Percentiles rank a stretch among this genome's conserved stretches.
These are phyloP conservation scores for Suillus sp. DNA, from an alignment of 768 basidiomycete genomes.

Conservation along the genomic window DNA sequence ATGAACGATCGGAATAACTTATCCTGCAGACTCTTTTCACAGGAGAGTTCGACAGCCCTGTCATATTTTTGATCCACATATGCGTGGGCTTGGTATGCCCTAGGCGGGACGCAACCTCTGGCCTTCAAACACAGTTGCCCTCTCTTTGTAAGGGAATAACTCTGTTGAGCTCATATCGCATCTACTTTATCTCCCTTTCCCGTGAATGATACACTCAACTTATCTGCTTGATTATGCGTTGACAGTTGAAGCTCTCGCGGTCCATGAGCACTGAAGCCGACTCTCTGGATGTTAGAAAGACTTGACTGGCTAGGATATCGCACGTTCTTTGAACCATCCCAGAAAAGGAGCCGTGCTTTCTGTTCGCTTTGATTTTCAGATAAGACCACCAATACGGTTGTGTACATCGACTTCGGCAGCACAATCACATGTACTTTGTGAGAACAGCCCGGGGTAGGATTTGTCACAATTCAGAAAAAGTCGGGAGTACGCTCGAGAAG, in stretches of 20 bases:
- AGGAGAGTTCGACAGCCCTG: background rate
- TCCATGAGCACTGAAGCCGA: background rate
- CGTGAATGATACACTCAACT: background rate
- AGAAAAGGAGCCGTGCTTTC: background rate
- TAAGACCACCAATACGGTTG: background rate
- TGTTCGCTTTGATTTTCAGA: background rate
- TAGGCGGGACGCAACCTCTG: background rate
- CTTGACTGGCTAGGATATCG: background rate
- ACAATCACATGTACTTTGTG: background rate
- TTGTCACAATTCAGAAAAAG: background rate
- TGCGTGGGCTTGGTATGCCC: background rate
- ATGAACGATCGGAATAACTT: slow-evolving; percentile 11
- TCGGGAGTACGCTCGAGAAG: background rate
- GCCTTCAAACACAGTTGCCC: background rate
- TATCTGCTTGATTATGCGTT: too few relatives aligned
- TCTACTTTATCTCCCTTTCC: background rate
- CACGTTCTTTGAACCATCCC: background rate
- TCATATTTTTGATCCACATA: background rate
- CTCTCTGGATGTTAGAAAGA: background rate
- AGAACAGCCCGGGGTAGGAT: background rate
- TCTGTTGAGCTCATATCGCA: background rate
- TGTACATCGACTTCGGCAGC: background rate
- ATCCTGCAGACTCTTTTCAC: background rate
- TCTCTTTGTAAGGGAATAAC: background rate
- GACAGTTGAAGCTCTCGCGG: background rate